Evolutionary conservation across 108 stramenopile genomes (phyloP), one percentile per base, ranked within the genome.

Genomic region (Nitzschia sp.): DNA sequence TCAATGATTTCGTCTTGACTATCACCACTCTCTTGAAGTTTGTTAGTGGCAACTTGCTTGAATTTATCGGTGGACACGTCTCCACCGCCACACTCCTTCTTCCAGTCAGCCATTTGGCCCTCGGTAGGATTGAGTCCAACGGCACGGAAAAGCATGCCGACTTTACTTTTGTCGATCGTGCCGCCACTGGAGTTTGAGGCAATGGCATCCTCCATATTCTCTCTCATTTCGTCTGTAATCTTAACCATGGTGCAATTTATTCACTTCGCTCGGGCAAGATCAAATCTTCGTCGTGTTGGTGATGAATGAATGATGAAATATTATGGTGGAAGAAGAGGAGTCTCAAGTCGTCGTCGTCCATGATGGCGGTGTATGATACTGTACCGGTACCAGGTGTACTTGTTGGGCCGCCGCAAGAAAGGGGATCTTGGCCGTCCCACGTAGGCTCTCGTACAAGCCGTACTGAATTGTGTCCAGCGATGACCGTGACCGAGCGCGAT

Each of bases 41-140:
- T 66, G 2, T 58, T 46, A 2, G 26, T 56, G 6, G 45, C 33
- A 21, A 75, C 28, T 35, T 0, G 0, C 36, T 47, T 53, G 59
- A 75, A 75, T 34, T 54, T 58, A 17, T 66, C 73, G n/a, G 28
- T 19, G 28, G 22, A 31, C 5, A 47, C 62, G 33, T 62, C 66
- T 5, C 58, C 59, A 26, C 66, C 66, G 30, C 66, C 53, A 25
- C 47, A 53, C 46, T 66, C 47, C 35, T 66, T 66, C 33, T 75
- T 60, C 66, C 63, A 66, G 1, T 59, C 36, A n/a, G 34, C 60
- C 4, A 68, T 23, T 44, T 66, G 53, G 22, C 58, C 59, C 33
- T 75, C 66, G 13, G 66, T 67, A 44, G 73, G 73, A 29, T 75
- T 75, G 0, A 75, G 53, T 16, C 73, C 73, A 55, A 38, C 58